These are phyloP conservation scores for Peniophora sp. DNA, from an alignment of 1,284 basidiomycete genomes.

Conservation along the genomic window DNA sequence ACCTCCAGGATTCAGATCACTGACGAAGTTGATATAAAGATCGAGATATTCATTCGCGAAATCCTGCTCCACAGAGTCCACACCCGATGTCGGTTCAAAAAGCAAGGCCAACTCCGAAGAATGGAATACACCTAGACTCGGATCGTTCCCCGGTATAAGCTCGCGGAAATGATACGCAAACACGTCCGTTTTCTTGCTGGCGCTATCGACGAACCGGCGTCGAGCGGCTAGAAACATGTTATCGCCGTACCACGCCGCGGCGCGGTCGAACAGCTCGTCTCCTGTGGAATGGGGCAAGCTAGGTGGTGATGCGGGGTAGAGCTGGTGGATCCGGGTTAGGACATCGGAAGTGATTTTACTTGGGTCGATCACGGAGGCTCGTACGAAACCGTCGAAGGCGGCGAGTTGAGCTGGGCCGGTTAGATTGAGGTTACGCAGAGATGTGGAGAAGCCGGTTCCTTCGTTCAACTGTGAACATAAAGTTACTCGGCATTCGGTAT, in stretches of 20 bases:
- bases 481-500: background rate
- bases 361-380: background rate
- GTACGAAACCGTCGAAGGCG: background rate
- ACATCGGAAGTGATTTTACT: background rate
- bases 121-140: background rate
- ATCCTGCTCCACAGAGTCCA: background rate
- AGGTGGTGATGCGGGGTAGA: background rate
- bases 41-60: background rate
- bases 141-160: background rate
- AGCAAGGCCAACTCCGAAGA: background rate
- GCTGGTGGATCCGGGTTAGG: background rate
- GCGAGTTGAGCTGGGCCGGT: background rate
- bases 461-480: background rate
- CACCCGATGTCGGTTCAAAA: background rate
- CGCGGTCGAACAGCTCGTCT: background rate
- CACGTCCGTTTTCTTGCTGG: background rate
- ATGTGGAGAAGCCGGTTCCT: background rate
- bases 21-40: background rate
- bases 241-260: background rate
- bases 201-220: background rate
- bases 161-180: background rate
- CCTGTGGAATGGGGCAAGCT: background rate
- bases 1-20: background rate
- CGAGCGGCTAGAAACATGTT: background rate
- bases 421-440: background rate